Evolutionary conservation across 148 eudicot genomes (phyloP), one percentile per base, ranked within the genome.

Genomic region (Nepenthes gracilis): DNA sequence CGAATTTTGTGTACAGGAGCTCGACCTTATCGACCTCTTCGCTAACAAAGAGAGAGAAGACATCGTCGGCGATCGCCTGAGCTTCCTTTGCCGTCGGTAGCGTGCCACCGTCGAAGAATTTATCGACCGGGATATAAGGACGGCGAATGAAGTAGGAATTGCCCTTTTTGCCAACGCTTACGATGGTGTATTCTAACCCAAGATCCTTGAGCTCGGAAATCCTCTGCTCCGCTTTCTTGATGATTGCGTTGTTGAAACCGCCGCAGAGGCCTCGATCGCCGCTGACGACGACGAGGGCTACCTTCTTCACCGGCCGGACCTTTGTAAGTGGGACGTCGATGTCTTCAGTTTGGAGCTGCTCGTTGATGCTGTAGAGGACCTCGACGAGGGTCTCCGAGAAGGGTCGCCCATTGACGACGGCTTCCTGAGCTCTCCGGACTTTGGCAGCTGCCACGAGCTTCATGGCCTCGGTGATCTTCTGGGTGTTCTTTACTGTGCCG

Each of bases 391-490:
- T 81, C 53, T 86, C 95, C 0, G 88, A 86, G 64, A 83, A 86
- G 8, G 86, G 88, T 0, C 94, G 62, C 0, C 82, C 84, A 15
- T 81, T 81, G 0, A 83, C 88, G 1, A 86, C 86, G 1, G 85
- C 86, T 62, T 86, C 89, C 43, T 86, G 89, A 6, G 89, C 89
- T 35, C 86, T 65, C 0, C 95, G 68, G 23, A 86, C 89, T 47
- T 86, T 86, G 1, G 95, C 88, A 0, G 95, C 95, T 0, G 95
- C 89, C 1, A 86, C 95, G 9, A 86, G 85, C 69, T 86, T 83
- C 95, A 83, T 86, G 1, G 95, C 95, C 38, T 86, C 86, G 1
- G 89, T 83, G 72, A 86, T 86, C 43, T 86, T 86, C 57, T 86
- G 88, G 2, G 89, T 86, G 78, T 83, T 84, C 53, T 74, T 81